A percentile compares a stretch with the other conserved stretches of the same genome.
Conservation (phyloP, 257 asterid genomes). For the Solanum microdontum region DNA sequence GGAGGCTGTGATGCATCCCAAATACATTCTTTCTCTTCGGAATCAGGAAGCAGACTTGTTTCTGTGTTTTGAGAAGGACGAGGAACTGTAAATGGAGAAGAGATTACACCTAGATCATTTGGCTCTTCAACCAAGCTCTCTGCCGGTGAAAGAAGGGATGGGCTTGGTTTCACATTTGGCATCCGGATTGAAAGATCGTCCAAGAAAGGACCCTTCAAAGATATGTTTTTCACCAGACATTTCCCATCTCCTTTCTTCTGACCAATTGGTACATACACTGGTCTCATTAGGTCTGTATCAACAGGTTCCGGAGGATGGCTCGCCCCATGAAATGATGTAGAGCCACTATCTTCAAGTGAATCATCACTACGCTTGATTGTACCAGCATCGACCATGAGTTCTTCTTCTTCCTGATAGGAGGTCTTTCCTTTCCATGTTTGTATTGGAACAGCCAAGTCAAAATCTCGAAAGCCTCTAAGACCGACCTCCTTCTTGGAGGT, state of each 20-base stretch:
- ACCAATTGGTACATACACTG: slow-evolving; percentile 59
- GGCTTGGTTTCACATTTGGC: slow-evolving; percentile 24
- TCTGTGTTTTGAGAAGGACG: slow-evolving; percentile 31
- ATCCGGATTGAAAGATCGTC: slow-evolving; percentile 49
- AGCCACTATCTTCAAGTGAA: slow-evolving; percentile 49
- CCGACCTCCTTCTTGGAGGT: slow-evolving; percentile 23
- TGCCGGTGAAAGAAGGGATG: slow-evolving; percentile 19
- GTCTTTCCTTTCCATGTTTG: slow-evolving; percentile 48
- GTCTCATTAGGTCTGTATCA: slow-evolving; percentile 59
- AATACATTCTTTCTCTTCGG: slow-evolving; percentile 38
- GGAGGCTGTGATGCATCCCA: slow-evolving; percentile 54
- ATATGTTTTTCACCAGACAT: slow-evolving; percentile 36
- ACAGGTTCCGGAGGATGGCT: slow-evolving; percentile 79
- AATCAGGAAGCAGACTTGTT: slow-evolving; percentile 17
- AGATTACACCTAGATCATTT: slow-evolving; percentile 9
- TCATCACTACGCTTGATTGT: slow-evolving; percentile 27
- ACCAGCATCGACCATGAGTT: slow-evolving; percentile 29
- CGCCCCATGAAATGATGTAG: slow-evolving; percentile 70
- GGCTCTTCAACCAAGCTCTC: slow-evolving; percentile 27
- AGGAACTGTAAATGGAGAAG: slow-evolving; percentile 26
- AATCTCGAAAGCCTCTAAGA: slow-evolving; percentile 29
- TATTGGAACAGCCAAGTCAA: slow-evolving; percentile 17
- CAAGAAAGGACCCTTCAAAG: slow-evolving; percentile 47
- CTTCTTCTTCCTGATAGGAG: slow-evolving; percentile 34
- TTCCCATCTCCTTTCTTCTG: slow-evolving; percentile 38